These are phyloP conservation scores for Kodamaea suecica DNA, from an alignment of 1,139 yeast species.

Conservation along the genomic window DNA sequence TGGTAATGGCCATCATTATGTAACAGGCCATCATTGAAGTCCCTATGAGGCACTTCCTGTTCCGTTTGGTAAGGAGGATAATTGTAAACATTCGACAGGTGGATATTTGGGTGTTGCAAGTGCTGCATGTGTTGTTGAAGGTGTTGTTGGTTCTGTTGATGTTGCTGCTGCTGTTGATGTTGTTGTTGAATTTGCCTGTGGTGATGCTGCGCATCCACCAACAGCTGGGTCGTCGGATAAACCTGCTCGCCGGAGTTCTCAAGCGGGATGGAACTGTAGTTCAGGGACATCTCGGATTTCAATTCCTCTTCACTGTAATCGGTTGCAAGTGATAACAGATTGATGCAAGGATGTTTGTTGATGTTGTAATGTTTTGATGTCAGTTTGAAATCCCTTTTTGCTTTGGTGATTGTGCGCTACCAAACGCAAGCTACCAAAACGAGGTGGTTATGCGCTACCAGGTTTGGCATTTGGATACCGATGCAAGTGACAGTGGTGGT, in stretches of 20 bases:
- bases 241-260: slow-evolving; percentile 6
- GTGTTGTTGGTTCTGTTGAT: background rate
- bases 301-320: too few relatives aligned
- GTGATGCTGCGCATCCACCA: slow-evolving; percentile 1
- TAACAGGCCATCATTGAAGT: slow-evolving; percentile 2
- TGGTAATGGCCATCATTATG: slow-evolving; percentile 3
- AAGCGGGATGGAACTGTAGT: slow-evolving; percentile 11
- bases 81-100: background rate
- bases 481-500: too few relatives aligned
- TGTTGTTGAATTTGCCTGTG: slow-evolving; percentile 3
- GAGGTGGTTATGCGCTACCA: too few relatives aligned
- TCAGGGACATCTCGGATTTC: slow-evolving; percentile 10
- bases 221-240: background rate
- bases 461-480: too few relatives aligned
- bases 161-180: slow-evolving; percentile 4
- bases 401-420: too few relatives aligned
- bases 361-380: background rate
- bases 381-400: too few relatives aligned
- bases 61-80: background rate
- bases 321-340: too few relatives aligned
- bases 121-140: too few relatives aligned
- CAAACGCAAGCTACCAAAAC: too few relatives aligned
- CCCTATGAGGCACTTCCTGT: slow-evolving; percentile 1
- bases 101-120: background rate
- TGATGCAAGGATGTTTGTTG: slow-evolving; percentile 11